These are phyloP conservation scores for Incumbomyces delicatus DNA, from an alignment of 2,329 filamentous ascomycete species.

Conservation along the genomic window DNA sequence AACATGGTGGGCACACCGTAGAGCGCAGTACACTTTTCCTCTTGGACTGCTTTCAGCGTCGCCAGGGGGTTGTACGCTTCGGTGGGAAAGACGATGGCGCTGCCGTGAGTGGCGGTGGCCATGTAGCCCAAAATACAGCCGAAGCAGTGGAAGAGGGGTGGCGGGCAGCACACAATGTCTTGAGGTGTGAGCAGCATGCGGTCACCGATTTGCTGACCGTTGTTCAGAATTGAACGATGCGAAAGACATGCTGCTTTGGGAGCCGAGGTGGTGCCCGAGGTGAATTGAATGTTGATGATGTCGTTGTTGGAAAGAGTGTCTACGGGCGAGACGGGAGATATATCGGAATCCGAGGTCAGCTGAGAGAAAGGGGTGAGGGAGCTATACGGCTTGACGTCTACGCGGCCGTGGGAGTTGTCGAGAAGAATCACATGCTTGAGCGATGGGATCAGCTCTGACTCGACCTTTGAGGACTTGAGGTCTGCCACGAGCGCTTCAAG, in stretches of 20 bases:
- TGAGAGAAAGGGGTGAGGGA: constrained; percentile 40
- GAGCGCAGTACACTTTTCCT: constrained; percentile 56
- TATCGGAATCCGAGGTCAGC: constrained; percentile 33
- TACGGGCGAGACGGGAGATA: constrained; percentile 36
- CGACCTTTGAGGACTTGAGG: constrained; percentile 33
- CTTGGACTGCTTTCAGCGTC: constrained; percentile 54
- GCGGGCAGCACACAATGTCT: constrained; percentile 60
- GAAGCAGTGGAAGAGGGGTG: constrained; percentile 61
- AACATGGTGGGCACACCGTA: constrained; percentile 97
- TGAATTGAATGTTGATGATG: constrained; percentile 92
- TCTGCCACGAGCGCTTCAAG: constrained; percentile 46
- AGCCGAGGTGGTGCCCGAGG: constrained; percentile 80
- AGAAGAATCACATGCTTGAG: constrained; percentile 64
- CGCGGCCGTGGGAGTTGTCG: constrained; percentile 58
- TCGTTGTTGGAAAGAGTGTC: constrained; percentile 40
- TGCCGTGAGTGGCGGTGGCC: constrained; percentile 76
- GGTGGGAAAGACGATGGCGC: constrained; percentile 71
- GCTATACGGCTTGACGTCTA: constrained; percentile 36
- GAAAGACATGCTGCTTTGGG: constrained; percentile 88
- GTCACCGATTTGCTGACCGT: constrained; percentile 72
- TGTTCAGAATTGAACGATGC: constrained; percentile 83
- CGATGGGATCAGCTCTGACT: constrained; percentile 55
- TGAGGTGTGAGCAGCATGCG: constrained; percentile 68
- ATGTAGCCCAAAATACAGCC: constrained; percentile 89
- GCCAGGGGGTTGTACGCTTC: constrained; percentile 78